Conservation (phyloP, 2,329 filamentous ascomycete genomes). For the Chalara sp. region DNA sequence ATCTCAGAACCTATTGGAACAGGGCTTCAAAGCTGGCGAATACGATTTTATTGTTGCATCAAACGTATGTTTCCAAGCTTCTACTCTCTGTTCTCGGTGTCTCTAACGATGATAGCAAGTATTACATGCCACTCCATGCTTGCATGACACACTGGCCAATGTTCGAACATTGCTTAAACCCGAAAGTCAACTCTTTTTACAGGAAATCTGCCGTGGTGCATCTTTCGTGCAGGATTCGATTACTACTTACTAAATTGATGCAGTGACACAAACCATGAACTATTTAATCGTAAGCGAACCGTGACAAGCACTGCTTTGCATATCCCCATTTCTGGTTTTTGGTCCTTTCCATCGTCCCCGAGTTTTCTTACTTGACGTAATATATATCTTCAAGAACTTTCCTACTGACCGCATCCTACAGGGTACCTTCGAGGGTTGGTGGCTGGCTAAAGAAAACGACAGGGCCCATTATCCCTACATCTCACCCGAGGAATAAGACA, state of each 20-base stretch:
- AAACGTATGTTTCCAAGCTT: conserved; percentile 11
- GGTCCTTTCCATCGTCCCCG: too few relatives aligned
- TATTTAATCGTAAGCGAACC: not conserved
- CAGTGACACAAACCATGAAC: not conserved
- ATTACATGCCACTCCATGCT: not conserved
- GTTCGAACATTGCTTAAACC: not conserved
- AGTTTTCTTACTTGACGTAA: not conserved
- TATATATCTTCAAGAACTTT: not conserved
- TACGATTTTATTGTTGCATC: not conserved
- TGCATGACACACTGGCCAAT: not conserved
- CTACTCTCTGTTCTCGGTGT: not conserved
- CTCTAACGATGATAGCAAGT: not conserved
- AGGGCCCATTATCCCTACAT: conserved; percentile 17
- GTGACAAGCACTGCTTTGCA: too few relatives aligned
- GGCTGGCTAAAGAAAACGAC: not conserved
- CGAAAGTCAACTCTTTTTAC: not conserved
- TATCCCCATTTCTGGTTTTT: too few relatives aligned
- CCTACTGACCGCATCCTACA: not conserved
- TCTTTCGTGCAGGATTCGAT: not conserved
- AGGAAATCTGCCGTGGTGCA: not conserved
- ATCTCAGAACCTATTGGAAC: too few relatives aligned
- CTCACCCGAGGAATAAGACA: conserved; percentile 19
- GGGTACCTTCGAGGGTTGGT: not conserved
- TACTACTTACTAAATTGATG: not conserved
- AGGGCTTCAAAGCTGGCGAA: too few relatives aligned